A percentile compares a stretch with the other conserved stretches of the same genome.
phyloP scores from a whole-genome alignment of 495 filamentous ascomycete genomes.

The Talaromyces borbonicus region DNA sequence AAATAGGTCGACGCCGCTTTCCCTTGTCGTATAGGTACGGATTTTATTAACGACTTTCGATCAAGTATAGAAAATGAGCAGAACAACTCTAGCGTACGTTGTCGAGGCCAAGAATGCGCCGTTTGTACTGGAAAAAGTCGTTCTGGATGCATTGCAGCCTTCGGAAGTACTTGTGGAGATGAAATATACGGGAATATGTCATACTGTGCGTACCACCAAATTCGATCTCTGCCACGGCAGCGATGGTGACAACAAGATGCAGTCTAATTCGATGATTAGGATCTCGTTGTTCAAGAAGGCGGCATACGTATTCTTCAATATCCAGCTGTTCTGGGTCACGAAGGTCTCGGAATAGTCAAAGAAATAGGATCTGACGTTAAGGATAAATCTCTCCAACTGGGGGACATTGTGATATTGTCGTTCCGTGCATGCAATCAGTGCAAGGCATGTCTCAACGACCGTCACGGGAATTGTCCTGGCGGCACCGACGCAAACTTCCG shows the following conservation, averaged over 20 bases:
- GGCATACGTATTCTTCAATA: slow-evolving; percentile 36
- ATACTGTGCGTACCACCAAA: slow-evolving; percentile 14
- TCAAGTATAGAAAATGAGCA: background rate
- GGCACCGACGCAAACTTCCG: slow-evolving; percentile 31
- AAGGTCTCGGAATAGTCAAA: slow-evolving; percentile 41
- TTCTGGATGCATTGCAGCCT: slow-evolving; percentile 19
- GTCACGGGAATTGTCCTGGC: slow-evolving; percentile 19
- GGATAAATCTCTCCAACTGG: slow-evolving; percentile 22
- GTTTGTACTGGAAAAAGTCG: slow-evolving; percentile 19
- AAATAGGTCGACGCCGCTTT: too few relatives aligned
- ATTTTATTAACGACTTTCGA: too few relatives aligned
- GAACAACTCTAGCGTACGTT: background rate
- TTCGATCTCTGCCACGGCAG: background rate
- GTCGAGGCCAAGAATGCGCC: slow-evolving; percentile 8
- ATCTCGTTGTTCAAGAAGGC: slow-evolving; percentile 27
- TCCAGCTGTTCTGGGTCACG: slow-evolving; percentile 40
- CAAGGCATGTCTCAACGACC: slow-evolving; percentile 14
- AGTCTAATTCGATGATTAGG: too few relatives aligned
- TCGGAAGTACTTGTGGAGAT: slow-evolving; percentile 26
- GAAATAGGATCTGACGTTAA: slow-evolving; percentile 32
- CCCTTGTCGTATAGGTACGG: too few relatives aligned
- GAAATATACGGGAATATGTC: slow-evolving; percentile 25
- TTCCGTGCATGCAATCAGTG: slow-evolving; percentile 31
- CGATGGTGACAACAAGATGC: too few relatives aligned
- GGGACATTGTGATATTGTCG: slow-evolving; percentile 15